Conservation (phyloP, 1,284 basidiomycete genomes). For the Irpex lacteus region DNA sequence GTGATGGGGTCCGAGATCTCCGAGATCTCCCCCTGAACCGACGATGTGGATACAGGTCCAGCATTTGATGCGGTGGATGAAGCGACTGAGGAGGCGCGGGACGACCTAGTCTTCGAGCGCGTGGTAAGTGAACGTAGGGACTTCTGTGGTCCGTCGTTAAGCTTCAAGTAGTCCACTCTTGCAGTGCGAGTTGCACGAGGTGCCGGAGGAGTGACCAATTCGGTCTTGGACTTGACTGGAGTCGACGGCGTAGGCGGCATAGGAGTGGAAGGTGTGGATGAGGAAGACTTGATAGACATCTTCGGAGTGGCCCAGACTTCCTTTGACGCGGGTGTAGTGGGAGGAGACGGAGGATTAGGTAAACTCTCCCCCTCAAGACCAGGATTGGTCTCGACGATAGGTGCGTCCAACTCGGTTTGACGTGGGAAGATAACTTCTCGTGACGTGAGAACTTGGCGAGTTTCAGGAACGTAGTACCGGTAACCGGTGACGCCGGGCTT, state of each 20-base stretch:
- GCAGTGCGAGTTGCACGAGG: background rate
- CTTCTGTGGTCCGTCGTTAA: background rate
- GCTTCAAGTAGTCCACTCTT: too few relatives aligned
- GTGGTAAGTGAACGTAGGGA: background rate
- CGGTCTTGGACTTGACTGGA: background rate
- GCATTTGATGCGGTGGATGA: too few relatives aligned
- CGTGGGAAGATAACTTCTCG: conserved; percentile 24
- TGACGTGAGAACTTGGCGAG: conserved; percentile 17
- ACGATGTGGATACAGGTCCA: too few relatives aligned
- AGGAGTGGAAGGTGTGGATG: background rate
- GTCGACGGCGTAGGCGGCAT: background rate
- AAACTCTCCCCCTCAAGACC: conserved; percentile 5
- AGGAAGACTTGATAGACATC: too few relatives aligned
- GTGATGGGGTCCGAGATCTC: background rate
- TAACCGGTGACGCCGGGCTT: conserved; percentile 17
- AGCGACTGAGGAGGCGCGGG: too few relatives aligned
- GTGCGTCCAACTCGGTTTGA: too few relatives aligned
- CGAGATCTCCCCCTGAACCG: background rate
- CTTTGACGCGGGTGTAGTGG: background rate
- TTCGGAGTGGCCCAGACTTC: too few relatives aligned
- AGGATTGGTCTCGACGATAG: background rate
- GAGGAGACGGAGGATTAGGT: background rate
- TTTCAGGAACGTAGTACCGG: conserved; percentile 18
- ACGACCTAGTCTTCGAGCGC: background rate
- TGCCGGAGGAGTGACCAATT: background rate